A percentile compares a stretch with the other conserved stretches of the same genome.
phyloP scores from a whole-genome alignment of 257 asterid genomes.

The Primulina huaijiensis region DNA sequence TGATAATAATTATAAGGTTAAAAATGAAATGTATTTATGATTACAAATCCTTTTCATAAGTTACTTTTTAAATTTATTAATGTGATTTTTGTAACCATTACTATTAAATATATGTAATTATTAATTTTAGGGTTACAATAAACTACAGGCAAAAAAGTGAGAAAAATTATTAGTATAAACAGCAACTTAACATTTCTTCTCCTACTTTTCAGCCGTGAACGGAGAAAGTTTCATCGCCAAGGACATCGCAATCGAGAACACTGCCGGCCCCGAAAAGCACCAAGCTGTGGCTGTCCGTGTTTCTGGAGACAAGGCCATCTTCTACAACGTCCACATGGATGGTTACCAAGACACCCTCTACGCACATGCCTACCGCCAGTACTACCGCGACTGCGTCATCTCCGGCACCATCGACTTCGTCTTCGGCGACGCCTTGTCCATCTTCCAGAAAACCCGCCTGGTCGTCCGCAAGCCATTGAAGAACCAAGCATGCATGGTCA shows the following conservation, averaged over 20 bases:
- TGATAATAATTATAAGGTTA: too few species aligned
- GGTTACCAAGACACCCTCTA: slow-evolving; percentile 79
- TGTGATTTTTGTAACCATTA: too few species aligned
- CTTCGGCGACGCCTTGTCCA: slow-evolving; percentile 67
- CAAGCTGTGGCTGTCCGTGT: slow-evolving; percentile 78
- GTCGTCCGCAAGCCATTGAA: slow-evolving; percentile 62
- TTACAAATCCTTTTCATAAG: too few species aligned
- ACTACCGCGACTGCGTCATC: slow-evolving; percentile 61
- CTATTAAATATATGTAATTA: too few species aligned
- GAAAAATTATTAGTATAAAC: too few species aligned
- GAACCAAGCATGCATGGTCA: slow-evolving; percentile 75
- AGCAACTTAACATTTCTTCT: too few species aligned
- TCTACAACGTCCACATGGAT: slow-evolving; percentile 65
- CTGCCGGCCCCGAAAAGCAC: slow-evolving; percentile 61
- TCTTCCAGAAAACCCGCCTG: slow-evolving; percentile 60
- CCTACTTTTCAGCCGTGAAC: slow-evolving; percentile 40
- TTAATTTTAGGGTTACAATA: too few species aligned
- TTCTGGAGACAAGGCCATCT: slow-evolving; percentile 55
- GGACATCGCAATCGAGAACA: slow-evolving; percentile 74
- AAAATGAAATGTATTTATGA: too few species aligned
- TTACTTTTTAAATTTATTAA: too few species aligned
- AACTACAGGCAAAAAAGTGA: too few species aligned
- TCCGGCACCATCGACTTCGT: slow-evolving; percentile 76
- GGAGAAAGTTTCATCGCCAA: slow-evolving; percentile 62
- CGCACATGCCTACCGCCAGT: slow-evolving; percentile 68